A percentile compares a stretch with the other conserved stretches of the same genome.
These are phyloP conservation scores for Acacia crassicarpa DNA, from an alignment of 306 rosid genomes.

Conservation along the genomic window DNA sequence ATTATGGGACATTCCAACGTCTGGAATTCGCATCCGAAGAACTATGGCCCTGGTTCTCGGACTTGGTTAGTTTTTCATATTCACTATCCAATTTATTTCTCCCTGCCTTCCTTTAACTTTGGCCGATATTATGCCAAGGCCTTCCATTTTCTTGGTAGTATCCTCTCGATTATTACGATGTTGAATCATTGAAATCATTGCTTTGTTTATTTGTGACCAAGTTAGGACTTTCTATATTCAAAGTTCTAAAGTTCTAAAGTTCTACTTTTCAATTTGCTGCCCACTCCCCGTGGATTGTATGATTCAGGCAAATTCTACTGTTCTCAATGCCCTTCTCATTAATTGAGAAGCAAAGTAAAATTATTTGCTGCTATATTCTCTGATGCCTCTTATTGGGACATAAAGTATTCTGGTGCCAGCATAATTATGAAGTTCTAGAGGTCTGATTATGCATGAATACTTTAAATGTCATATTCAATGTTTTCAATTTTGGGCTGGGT, in stretches of 20 bases:
- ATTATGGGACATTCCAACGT: constrained; percentile 57
- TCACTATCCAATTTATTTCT: background rate
- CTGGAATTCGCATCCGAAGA: constrained; percentile 59
- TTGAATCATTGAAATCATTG: background rate
- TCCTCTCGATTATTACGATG: background rate
- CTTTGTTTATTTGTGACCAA: background rate
- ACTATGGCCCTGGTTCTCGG: constrained; percentile 60
- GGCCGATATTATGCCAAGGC: background rate
- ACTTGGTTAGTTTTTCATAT: constrained; percentile 32
- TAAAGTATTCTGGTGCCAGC: background rate
- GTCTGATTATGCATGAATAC: background rate
- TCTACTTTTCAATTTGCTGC: background rate
- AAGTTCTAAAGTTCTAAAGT: background rate
- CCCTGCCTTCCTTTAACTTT: background rate
- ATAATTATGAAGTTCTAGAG: background rate
- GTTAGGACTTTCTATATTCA: background rate
- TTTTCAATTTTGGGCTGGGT: background rate
- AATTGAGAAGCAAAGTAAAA: background rate
- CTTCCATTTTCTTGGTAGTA: background rate
- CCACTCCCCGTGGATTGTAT: background rate
- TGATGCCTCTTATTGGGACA: background rate
- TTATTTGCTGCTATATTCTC: background rate
- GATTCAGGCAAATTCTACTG: background rate
- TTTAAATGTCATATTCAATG: background rate
- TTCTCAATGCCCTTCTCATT: background rate